Evolutionary conservation across 805 yeast genomes (phyloP), one percentile per base, ranked within the genome.

Genomic region (Schizosaccharomyces osmophilus): DNA sequence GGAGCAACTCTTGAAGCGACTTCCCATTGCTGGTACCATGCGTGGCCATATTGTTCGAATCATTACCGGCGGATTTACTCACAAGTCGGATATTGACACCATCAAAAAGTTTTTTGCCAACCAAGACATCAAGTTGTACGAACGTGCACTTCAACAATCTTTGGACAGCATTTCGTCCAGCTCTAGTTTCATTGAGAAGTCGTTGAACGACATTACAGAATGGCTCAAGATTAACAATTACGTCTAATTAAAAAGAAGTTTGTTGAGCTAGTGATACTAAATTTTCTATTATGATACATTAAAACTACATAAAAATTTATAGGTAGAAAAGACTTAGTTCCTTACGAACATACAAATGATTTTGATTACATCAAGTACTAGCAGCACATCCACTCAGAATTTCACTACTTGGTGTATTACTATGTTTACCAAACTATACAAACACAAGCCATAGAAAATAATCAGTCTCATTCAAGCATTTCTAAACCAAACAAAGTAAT

Each of bases 21-120:
- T 87, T 69, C 95, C 97, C 61, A 87, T 95, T 17, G 84, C 87
- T 13, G 77, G 84, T 65, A 77, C 87, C 29, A 81, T 88, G 86
- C 76, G 90, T 67, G 84, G 90, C 24, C 75, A 83, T 22, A 82
- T 93, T 63, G 84, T 90, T 48, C 75, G 77, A 41, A 64, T 84
- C 43, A 73, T 82, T 59, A 78, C 85, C 48, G 72, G 81, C 29
- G 81, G 84, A 1, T 83, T 81, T 72, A 78, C 87, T 36, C 78
- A 79, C 61, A 70, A 72, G 45, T 79, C 75, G 42, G 73, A 72
- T 62, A 68, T 67, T 32, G 67, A 63, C 11, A 78, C 75, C 48
- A 72, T 78, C 31, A 70, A 69, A 48, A 63, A 59, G n/a, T 81
- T 80, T 68, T 81, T 81, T 66, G 68, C 67, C 11, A 68, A 67